phyloP scores from a whole-genome alignment of 148 eudicot species.

The Rhododendron griersonianum region DNA sequence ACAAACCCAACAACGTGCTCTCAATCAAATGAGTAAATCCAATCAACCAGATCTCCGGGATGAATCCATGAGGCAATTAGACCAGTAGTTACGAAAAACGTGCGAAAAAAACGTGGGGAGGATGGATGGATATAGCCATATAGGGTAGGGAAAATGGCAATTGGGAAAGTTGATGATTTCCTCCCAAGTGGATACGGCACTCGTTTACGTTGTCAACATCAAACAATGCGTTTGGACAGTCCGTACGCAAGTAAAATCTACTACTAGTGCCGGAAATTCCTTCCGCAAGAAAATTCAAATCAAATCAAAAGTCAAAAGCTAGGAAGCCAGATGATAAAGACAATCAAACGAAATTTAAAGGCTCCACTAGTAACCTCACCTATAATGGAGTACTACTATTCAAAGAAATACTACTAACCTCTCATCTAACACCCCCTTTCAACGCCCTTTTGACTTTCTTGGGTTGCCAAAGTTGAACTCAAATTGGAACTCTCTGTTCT shows the following conservation, averaged over 20 bases:
- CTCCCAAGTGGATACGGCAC: neutral
- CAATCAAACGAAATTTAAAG: neutral
- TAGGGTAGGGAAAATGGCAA: neutral
- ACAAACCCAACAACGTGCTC: no score
- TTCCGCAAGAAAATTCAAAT: neutral
- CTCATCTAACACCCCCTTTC: neutral
- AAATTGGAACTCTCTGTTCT: neutral
- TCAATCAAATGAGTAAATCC: no score
- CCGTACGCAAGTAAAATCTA: neutral
- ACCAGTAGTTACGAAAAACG: neutral
- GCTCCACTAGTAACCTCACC: neutral
- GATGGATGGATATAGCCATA: no score
- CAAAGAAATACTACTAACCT: neutral
- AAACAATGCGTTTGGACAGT: neutral
- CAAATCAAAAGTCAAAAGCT: neutral
- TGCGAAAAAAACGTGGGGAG: neutral
- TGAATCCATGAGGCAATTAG: neutral
- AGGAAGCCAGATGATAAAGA: neutral
- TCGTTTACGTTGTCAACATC: neutral
- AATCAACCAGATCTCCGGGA: neutral
- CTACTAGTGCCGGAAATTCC: neutral
- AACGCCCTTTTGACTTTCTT: neutral
- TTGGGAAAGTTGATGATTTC: neutral
- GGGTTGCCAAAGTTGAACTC: neutral
- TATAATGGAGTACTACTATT: neutral